phyloP scores from a whole-genome alignment of 1,284 basidiomycete species.

The Tylopilus sp. region DNA sequence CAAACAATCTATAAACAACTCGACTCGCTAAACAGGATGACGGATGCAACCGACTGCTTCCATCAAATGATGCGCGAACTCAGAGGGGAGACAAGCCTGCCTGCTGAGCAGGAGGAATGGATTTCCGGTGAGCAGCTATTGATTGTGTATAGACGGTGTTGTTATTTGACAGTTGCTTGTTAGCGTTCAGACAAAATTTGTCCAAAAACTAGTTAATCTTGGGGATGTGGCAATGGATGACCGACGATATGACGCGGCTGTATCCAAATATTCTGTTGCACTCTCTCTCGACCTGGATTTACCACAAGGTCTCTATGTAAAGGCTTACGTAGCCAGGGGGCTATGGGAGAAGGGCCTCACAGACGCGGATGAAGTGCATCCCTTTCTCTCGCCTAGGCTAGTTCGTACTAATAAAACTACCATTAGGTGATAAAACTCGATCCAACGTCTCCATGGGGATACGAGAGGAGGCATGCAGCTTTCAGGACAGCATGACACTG shows the following conservation, averaged over 20 bases:
- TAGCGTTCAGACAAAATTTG: neutral
- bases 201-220: neutral
- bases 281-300: neutral
- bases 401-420: neutral
- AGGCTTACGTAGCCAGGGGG: neutral
- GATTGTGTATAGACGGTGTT: neutral
- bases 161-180: neutral
- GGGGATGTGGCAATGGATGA: neutral
- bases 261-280: neutral
- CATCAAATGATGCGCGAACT: constrained; percentile 3
- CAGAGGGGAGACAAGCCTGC: no score
- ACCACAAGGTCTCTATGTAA: neutral
- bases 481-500: neutral
- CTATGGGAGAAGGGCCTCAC: neutral
- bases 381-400: neutral
- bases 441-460: neutral
- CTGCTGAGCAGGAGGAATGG: neutral
- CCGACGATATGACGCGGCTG: neutral
- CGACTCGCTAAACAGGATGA: no score
- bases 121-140: neutral
- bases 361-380: neutral
- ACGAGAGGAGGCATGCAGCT: neutral
- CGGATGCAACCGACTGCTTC: neutral
- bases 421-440: neutral
- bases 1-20: no score